Percentiles rank a stretch among this genome's conserved stretches.
These are phyloP conservation scores for Rhodotorula sphaerocarpa DNA, from an alignment of 768 basidiomycete species.

Conservation along the genomic window DNA sequence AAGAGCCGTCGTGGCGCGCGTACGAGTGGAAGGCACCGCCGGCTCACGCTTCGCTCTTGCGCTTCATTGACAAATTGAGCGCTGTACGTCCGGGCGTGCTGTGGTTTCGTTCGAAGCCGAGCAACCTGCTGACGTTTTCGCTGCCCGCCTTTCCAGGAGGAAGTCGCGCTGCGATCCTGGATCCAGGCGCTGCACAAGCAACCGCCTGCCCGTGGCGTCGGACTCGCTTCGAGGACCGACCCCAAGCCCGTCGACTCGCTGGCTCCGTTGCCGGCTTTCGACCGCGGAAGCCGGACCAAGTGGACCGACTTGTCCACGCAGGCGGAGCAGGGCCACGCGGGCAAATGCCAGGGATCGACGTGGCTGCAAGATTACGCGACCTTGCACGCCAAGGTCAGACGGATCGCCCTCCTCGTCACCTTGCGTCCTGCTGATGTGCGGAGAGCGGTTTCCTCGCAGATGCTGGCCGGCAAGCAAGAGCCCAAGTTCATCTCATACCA, in stretches of 20 bases:
- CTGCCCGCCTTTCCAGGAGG: too few relatives aligned
- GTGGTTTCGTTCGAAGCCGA: too few relatives aligned
- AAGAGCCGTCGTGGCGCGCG: constrained; percentile 6
- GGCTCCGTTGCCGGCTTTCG: background rate
- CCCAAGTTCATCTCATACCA: constrained; percentile 32
- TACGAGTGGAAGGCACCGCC: constrained; percentile 24
- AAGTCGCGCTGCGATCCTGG: constrained; percentile 20
- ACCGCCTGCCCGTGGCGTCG: constrained; percentile 2
- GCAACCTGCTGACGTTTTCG: too few relatives aligned
- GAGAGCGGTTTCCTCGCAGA: background rate
- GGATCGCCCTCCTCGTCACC: background rate
- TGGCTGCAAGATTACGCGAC: constrained; percentile 21
- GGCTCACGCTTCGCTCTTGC: background rate
- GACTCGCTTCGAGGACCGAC: background rate
- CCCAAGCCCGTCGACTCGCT: background rate
- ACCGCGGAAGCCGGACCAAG: constrained; percentile 15
- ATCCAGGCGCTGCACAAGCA: constrained; percentile 6
- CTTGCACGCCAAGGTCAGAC: constrained; percentile 21
- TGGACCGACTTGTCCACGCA: constrained; percentile 9
- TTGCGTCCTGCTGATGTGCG: background rate
- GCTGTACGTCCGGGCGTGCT: constrained; percentile 7
- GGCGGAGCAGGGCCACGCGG: constrained; percentile 13
- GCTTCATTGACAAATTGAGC: constrained; percentile 3
- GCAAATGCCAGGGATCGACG: constrained; percentile 15
- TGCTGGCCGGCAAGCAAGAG: constrained; percentile 14